Evolutionary conservation across 306 rosid genomes (phyloP).

Genomic region (Gleditsia sinensis): DNA sequence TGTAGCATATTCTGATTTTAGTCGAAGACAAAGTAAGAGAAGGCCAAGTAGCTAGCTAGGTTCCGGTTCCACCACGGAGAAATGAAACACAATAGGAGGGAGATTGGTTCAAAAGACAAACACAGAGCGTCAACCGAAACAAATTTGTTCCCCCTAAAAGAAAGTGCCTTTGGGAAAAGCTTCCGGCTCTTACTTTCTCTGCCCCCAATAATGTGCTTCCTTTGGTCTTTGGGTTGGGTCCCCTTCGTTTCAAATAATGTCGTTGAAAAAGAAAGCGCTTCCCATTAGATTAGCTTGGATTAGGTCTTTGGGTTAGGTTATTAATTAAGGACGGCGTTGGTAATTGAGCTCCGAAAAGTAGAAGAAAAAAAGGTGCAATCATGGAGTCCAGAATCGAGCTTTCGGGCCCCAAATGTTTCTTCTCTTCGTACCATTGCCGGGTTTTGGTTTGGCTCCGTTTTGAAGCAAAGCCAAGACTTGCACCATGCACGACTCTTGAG

Average conservation of each 20-base stretch:
- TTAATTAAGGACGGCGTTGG: slow-evolving; percentile 37
- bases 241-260: slow-evolving; percentile 37
- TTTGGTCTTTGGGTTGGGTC: slow-evolving; percentile 38
- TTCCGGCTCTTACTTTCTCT: slow-evolving; percentile 25
- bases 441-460: slow-evolving; percentile 18
- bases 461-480: neutral
- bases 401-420: slow-evolving; percentile 30
- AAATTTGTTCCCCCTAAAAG: slow-evolving; percentile 47
- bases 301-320: slow-evolving; percentile 41
- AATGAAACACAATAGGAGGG: neutral
- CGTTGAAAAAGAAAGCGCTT: slow-evolving; percentile 6
- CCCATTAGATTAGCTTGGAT: slow-evolving; percentile 30
- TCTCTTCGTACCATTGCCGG: slow-evolving; percentile 10
- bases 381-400: slow-evolving; percentile 38
- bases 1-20: neutral
- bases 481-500: slow-evolving; percentile 1
- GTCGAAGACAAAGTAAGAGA: neutral
- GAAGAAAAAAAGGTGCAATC: slow-evolving; percentile 52
- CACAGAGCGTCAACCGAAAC: slow-evolving; percentile 51
- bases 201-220: slow-evolving; percentile 33
- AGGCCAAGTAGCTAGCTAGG: neutral
- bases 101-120: slow-evolving; percentile 46
- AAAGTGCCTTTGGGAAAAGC: slow-evolving; percentile 51
- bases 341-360: slow-evolving; percentile 49
- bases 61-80: neutral